These are phyloP conservation scores for Antrodiella citrinella DNA, from an alignment of 768 basidiomycete genomes.

Conservation along the genomic window DNA sequence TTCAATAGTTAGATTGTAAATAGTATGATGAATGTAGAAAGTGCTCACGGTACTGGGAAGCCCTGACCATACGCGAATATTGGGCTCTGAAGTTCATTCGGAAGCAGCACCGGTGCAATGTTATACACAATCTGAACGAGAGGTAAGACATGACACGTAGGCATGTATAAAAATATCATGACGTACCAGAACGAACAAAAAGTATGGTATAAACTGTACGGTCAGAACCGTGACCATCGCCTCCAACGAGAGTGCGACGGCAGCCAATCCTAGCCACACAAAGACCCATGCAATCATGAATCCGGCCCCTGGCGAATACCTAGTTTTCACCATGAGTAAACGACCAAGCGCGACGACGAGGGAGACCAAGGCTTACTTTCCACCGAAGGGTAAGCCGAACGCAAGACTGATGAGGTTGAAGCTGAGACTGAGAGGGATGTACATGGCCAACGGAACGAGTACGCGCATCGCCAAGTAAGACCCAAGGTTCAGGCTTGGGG, in stretches of 20 bases:
- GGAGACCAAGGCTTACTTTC: constrained; percentile 19
- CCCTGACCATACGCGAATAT: constrained; percentile 25
- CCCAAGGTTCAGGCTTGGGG: constrained; percentile 28
- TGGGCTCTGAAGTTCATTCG: constrained; percentile 20
- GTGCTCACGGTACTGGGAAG: constrained; percentile 16
- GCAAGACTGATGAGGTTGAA: constrained; percentile 37
- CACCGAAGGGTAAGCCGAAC: constrained; percentile 34
- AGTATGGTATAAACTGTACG: constrained; percentile 24
- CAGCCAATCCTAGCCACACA: constrained; percentile 25
- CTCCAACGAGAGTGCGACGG: constrained; percentile 27
- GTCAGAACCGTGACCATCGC: constrained; percentile 26
- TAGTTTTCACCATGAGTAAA: background rate
- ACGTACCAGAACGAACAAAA: constrained; percentile 26
- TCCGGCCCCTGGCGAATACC: constrained; percentile 15
- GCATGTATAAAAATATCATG: background rate
- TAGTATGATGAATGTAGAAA: constrained; percentile 14
- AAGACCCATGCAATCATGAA: constrained; percentile 25
- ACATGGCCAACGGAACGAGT: constrained; percentile 25
- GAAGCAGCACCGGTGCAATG: constrained; percentile 22
- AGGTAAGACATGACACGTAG: background rate
- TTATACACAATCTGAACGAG: constrained; percentile 23
- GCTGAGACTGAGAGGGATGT: constrained; percentile 30
- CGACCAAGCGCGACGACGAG: background rate
- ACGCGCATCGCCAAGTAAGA: constrained; percentile 29
- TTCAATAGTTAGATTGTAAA: background rate